phyloP scores from a whole-genome alignment of 768 basidiomycete species.

The Rubroboletus pulcherrimus region DNA sequence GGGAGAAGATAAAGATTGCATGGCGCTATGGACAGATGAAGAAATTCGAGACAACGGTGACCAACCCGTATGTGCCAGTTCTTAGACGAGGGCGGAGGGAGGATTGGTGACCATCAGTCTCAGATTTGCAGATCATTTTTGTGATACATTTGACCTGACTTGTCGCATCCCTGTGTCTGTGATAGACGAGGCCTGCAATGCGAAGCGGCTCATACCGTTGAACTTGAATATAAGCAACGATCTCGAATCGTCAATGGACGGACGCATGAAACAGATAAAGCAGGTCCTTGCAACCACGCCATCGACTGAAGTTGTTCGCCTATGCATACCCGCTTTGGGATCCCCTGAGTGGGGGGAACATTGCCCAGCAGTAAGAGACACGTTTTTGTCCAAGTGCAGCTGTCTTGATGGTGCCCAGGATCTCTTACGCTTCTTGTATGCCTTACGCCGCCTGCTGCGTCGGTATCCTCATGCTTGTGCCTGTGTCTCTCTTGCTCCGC shows the following conservation, averaged over 20 bases:
- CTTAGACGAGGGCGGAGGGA: background rate
- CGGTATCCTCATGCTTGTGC: slow-evolving; percentile 59
- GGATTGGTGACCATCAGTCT: slow-evolving; percentile 10
- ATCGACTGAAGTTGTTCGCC: slow-evolving; percentile 42
- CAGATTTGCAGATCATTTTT: slow-evolving; percentile 59
- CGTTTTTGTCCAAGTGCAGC: background rate
- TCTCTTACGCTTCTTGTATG: slow-evolving; percentile 68
- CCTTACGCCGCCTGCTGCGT: slow-evolving; percentile 58
- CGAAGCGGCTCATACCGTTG: slow-evolving; percentile 38
- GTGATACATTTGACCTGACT: slow-evolving; percentile 70
- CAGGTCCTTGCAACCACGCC: slow-evolving; percentile 25
- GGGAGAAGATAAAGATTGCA: slow-evolving; percentile 84
- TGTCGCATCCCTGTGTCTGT: slow-evolving; percentile 51
- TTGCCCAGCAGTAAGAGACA: slow-evolving; percentile 44
- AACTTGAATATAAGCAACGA: slow-evolving; percentile 14
- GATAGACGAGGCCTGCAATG: slow-evolving; percentile 41
- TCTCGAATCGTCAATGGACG: slow-evolving; percentile 14
- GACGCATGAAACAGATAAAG: slow-evolving; percentile 32
- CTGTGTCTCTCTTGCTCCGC: slow-evolving; percentile 62
- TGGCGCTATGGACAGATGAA: slow-evolving; percentile 97
- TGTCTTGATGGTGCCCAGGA: slow-evolving; percentile 40
- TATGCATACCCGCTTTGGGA: slow-evolving; percentile 62
- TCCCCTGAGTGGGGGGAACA: slow-evolving; percentile 70
- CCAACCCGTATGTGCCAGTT: slow-evolving; percentile 44
- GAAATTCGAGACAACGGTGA: slow-evolving; percentile 83